Evolutionary conservation across 164 flowering plant species (phyloP).

Genomic region (Paratinospora sagittata): DNA sequence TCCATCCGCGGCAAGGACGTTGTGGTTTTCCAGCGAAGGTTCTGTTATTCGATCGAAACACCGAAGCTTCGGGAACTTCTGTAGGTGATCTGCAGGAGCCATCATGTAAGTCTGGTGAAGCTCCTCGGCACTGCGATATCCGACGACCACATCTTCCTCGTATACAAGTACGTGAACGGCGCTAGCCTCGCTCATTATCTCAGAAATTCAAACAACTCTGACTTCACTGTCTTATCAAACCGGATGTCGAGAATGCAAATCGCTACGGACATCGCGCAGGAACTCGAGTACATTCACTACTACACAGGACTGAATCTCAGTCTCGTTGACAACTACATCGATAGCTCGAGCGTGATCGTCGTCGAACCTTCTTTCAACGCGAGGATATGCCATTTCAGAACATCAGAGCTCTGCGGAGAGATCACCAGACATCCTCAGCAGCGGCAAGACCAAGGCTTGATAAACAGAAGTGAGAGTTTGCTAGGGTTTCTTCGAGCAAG

Average conservation of each 20-base stretch:
- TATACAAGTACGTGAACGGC: conserved; percentile 60
- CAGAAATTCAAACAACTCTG: conserved; percentile 53
- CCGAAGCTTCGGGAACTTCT: conserved; percentile 33
- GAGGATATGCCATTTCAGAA: conserved; percentile 76
- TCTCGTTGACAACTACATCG: conserved; percentile 64
- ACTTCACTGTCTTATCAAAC: conserved; percentile 54
- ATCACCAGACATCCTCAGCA: conserved; percentile 10
- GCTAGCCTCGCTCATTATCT: conserved; percentile 51
- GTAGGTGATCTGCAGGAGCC: conserved; percentile 46
- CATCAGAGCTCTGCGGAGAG: too few relatives aligned
- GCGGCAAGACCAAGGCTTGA: conserved; percentile 17
- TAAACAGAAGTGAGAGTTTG: conserved; percentile 32
- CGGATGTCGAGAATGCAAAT: conserved; percentile 78
- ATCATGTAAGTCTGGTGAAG: conserved; percentile 54
- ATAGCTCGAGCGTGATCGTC: conserved; percentile 52
- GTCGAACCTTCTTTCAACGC: conserved; percentile 54
- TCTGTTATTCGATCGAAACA: conserved; percentile 35
- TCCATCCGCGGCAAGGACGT: conserved; percentile 37
- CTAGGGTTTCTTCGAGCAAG: conserved; percentile 39
- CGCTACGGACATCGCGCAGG: conserved; percentile 77
- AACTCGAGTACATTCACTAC: conserved; percentile 79
- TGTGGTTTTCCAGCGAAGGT: conserved; percentile 51
- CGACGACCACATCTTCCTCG: conserved; percentile 59
- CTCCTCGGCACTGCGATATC: conserved; percentile 68
- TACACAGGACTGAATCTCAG: conserved; percentile 31